Conservation (phyloP, 2,329 filamentous ascomycete genomes). For the Cercospora zeina region DNA sequence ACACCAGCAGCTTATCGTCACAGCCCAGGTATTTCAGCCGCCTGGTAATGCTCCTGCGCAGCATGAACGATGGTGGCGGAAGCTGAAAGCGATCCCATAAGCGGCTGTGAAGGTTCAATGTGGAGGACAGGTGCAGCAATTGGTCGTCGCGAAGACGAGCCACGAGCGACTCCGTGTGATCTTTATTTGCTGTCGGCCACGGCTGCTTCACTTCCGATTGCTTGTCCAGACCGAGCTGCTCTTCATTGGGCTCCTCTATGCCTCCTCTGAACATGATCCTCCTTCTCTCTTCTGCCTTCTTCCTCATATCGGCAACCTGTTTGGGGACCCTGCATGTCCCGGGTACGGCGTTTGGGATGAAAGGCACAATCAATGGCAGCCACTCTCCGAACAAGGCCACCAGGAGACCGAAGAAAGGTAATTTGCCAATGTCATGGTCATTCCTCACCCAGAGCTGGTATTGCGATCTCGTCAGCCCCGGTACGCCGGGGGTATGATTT, state of each 20-base stretch:
- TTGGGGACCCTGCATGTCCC: slow-evolving; percentile 78
- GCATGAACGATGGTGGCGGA: slow-evolving; percentile 52
- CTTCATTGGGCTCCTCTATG: slow-evolving; percentile 69
- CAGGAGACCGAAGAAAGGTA: slow-evolving; percentile 76
- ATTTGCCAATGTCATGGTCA: slow-evolving; percentile 69
- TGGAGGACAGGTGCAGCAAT: slow-evolving; percentile 46
- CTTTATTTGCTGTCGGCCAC: slow-evolving; percentile 39
- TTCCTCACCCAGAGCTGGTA: slow-evolving; percentile 70
- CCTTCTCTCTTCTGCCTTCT: slow-evolving; percentile 57
- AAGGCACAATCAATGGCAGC: slow-evolving; percentile 74
- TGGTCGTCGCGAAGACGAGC: slow-evolving; percentile 41
- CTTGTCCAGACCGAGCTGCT: slow-evolving; percentile 52
- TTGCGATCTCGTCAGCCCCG: slow-evolving; percentile 60
- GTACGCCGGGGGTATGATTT: background rate
- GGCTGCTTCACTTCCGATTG: slow-evolving; percentile 47
- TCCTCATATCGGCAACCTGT: slow-evolving; percentile 64
- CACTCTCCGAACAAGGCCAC: slow-evolving; percentile 81
- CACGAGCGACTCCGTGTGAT: slow-evolving; percentile 24
- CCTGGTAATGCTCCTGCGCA: slow-evolving; percentile 56
- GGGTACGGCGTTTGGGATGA: slow-evolving; percentile 71
- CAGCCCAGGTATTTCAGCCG: slow-evolving; percentile 64
- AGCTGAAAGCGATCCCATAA: slow-evolving; percentile 50
- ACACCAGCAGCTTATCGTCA: slow-evolving; percentile 69
- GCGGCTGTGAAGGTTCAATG: slow-evolving; percentile 45
- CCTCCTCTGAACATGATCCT: slow-evolving; percentile 53